Evolutionary conservation across 1,139 yeast species (phyloP).

Genomic region (Insectozyma bohioensis): DNA sequence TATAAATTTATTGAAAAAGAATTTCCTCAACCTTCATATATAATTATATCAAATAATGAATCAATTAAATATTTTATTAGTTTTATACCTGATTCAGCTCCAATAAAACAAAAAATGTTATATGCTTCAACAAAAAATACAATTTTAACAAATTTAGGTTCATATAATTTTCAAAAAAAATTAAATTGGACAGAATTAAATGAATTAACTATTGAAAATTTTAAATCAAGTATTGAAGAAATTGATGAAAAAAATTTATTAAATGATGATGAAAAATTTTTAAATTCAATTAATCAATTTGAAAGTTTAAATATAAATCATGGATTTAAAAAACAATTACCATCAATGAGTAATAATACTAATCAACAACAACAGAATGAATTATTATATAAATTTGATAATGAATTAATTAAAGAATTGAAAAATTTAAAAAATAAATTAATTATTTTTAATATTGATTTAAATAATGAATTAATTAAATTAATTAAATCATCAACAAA

Average conservation of each 20-base stretch:
- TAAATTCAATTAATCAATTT: constrained; percentile 39
- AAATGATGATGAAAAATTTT: constrained; percentile 57
- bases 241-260: constrained; percentile 42
- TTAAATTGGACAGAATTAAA: constrained; percentile 56
- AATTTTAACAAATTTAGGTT: constrained; percentile 68
- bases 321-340: constrained; percentile 30
- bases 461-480: constrained; percentile 26
- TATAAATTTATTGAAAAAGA: constrained; percentile 27
- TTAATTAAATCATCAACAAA: constrained; percentile 14
- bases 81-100: constrained; percentile 84
- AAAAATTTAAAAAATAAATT: constrained; percentile 21
- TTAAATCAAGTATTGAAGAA: constrained; percentile 37
- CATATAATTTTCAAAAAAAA: constrained; percentile 55
- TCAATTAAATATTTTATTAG: constrained; percentile 59
- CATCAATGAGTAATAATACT: constrained; percentile 28
- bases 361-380: constrained; percentile 12
- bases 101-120: constrained; percentile 84
- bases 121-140: constrained; percentile 90
- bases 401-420: constrained; percentile 24
- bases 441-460: constrained; percentile 34
- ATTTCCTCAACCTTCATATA: constrained; percentile 59
- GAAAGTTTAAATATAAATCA: constrained; percentile 5
- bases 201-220: constrained; percentile 58
- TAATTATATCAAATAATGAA: constrained; percentile 39
- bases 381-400: constrained; percentile 31